phyloP scores from a whole-genome alignment of 768 basidiomycete genomes.

The Trametes coccinea region DNA sequence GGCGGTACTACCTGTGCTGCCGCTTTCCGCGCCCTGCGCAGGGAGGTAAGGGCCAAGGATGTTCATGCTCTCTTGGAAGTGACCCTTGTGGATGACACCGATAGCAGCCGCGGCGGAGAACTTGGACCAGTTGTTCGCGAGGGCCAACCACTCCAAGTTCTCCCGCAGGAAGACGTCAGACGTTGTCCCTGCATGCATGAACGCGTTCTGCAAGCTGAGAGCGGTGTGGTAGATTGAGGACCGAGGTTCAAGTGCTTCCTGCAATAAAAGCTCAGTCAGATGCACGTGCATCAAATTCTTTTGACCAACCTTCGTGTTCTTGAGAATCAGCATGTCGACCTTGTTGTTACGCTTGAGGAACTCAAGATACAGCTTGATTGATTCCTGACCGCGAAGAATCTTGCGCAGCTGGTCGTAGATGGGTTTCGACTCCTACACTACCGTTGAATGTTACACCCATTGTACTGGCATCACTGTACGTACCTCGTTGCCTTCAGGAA shows the following conservation, averaged over 20 bases:
- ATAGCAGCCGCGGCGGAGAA: conserved; percentile 97
- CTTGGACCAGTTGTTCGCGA: conserved; percentile 98
- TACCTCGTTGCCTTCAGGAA: conserved; percentile 71
- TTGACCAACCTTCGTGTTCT: conserved; percentile 77
- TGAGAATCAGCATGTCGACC: conserved; percentile 87
- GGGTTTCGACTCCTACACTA: conserved; percentile 52
- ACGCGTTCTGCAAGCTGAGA: conserved; percentile 94
- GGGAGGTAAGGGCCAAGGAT: conserved; percentile 96
- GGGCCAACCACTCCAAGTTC: conserved; percentile 94
- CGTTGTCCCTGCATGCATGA: conserved; percentile 97
- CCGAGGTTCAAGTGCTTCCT: conserved; percentile 91
- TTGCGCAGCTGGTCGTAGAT: conserved; percentile 74
- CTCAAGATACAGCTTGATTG: conserved; percentile 90
- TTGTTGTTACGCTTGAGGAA: conserved; percentile 95
- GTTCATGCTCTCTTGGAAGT: conserved; percentile 88
- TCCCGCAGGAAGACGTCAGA: conserved; percentile 92
- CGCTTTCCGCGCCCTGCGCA: conserved; percentile 63
- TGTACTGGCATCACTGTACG: conserved; percentile 21
- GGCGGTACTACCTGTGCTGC: conserved; percentile 71
- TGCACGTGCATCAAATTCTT: neutral
- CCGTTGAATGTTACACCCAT: neutral
- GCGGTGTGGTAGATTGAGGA: conserved; percentile 98
- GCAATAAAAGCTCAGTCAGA: neutral
- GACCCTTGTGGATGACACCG: conserved; percentile 97
- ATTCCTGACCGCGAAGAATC: conserved; percentile 89